Evolutionary conservation across 805 yeast genomes (phyloP), one percentile per base, ranked within the genome.

Genomic region (Teunomyces aglyptinius): DNA sequence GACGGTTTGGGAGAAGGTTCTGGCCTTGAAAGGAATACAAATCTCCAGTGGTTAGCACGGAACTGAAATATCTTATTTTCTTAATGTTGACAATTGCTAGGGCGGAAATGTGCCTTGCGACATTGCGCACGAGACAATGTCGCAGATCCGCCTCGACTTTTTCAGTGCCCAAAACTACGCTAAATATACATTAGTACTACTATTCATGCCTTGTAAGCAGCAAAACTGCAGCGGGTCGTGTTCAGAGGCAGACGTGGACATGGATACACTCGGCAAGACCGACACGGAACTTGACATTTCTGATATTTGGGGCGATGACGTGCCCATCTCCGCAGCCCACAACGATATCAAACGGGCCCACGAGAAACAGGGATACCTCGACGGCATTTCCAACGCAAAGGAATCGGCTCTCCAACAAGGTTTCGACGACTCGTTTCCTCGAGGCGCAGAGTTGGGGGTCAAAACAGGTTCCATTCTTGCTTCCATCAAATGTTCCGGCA

Each of bases 311-410:
- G 64, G 54, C 12, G 68, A 64, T 26, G 62, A 57, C 5, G 68
- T 61, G n/a, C 50, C 47, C 1, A 46, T 48, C 2, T 46, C 43
- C 8, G 32, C 47, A 6, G 47, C 60, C n/a, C 46, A 54, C 33
- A 60, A 61, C 18, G 70, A 64, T 48, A 44, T 85, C 41, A 68
- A 78, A 54, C 66, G 91, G 26, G 75, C 73, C 7, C 97, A 91
- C 59, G 73, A 73, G 6, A 87, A 86, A 52, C 85, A 85, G 51
- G 98, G 97, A 0, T 91, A 88, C 54, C 64, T 89, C 4, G 96
- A 86, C 49, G 98, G 97, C 0, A 58, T 91, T 5, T 72, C 88
- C 1, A 65, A 62, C 12, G 80, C 89, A 4, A 84, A 88, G 55
- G 95, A 87, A 53, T 64, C 65, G 6, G 79, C 84, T 34, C 67